A percentile compares a stretch with the other conserved stretches of the same genome.
phyloP scores from a whole-genome alignment of 2,329 filamentous ascomycete genomes.

The Alternaria conjuncta region DNA sequence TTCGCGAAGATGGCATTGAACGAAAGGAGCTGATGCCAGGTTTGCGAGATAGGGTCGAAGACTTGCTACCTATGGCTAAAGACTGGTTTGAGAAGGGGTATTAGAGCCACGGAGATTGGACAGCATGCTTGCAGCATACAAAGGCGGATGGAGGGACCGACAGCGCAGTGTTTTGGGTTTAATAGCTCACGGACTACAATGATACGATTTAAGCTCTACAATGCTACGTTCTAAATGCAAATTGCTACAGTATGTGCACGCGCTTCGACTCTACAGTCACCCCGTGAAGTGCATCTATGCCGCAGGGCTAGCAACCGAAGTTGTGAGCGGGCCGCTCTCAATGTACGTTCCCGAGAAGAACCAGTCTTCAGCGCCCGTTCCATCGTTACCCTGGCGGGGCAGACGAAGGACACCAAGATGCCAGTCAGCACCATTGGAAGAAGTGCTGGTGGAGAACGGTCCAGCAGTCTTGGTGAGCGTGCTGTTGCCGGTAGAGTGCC shows the following conservation, averaged over 20 bases:
- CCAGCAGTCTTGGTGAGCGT: conserved; percentile 64
- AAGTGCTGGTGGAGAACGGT: conserved; percentile 66
- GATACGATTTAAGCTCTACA: not conserved
- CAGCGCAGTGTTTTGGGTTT: not conserved
- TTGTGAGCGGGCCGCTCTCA: conserved; percentile 61
- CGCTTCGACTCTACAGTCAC: not conserved
- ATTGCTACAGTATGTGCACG: not conserved
- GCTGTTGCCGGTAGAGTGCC: conserved; percentile 69
- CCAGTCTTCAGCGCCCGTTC: conserved; percentile 66
- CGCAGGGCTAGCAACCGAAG: conserved; percentile 37
- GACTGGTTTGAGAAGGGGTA: not conserved
- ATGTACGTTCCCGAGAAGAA: conserved; percentile 76
- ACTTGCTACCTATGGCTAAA: not conserved
- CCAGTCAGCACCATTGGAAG: conserved; percentile 73
- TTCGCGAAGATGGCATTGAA: not conserved
- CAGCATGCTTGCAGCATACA: not conserved
- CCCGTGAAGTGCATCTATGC: not conserved
- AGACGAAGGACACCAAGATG: conserved; percentile 74
- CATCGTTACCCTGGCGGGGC: conserved; percentile 62
- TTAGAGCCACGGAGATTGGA: not conserved
- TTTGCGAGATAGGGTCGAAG: not conserved
- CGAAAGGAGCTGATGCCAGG: not conserved
- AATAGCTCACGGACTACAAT: not conserved
- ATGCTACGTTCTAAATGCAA: not conserved
- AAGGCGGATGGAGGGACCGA: not conserved